These are phyloP conservation scores for Adansonia madagascariensis DNA, from an alignment of 441 rosid genomes.

Conservation along the genomic window DNA sequence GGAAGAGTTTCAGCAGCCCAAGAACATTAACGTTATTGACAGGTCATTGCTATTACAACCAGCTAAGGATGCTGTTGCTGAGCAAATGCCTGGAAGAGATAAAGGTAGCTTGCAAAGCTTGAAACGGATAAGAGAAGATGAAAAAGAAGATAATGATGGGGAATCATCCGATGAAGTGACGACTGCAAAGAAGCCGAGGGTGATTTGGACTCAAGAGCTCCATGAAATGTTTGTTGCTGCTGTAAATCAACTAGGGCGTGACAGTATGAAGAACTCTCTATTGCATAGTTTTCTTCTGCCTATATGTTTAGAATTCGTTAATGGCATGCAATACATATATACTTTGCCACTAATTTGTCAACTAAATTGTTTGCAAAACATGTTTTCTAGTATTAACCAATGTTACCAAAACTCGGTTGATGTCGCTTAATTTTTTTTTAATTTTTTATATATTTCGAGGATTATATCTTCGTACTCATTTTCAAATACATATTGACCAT, in stretches of 20 bases:
- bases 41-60: background rate
- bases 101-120: background rate
- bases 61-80: background rate
- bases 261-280: conserved; percentile 30
- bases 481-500: too few relatives aligned
- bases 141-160: background rate
- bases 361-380: background rate
- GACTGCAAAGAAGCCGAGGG: conserved; percentile 32
- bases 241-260: conserved; percentile 29
- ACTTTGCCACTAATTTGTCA: too few relatives aligned
- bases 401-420: background rate
- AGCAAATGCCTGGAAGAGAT: background rate
- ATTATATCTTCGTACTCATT: too few relatives aligned
- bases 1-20: conserved; percentile 4
- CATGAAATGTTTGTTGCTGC: conserved; percentile 38
- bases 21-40: background rate
- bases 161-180: conserved; percentile 13
- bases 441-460: too few relatives aligned
- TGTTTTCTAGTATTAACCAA: background rate
- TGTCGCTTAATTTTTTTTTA: too few relatives aligned
- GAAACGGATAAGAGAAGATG: conserved; percentile 10
- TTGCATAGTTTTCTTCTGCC: too few relatives aligned
- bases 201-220: conserved; percentile 44
- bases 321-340: background rate
- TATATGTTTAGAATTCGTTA: background rate